These are phyloP conservation scores for Fomitopsis pulvina DNA, from an alignment of 768 basidiomycete genomes.

Conservation along the genomic window DNA sequence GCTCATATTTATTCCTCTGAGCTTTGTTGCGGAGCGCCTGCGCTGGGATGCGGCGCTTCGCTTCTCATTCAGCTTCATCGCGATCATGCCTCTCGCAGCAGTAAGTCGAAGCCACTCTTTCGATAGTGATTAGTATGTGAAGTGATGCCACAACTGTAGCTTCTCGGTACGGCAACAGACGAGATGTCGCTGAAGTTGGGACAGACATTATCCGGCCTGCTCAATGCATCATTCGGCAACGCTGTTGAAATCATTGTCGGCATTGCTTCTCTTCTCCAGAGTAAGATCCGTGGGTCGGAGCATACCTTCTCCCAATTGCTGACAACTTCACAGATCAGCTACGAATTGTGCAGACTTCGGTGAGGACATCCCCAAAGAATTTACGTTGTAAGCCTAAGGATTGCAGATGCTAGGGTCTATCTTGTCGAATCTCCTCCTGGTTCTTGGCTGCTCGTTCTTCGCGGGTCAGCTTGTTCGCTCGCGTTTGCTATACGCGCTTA, in stretches of 20 bases:
- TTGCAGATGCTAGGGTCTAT: slow-evolving; percentile 83
- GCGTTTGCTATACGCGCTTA: too few species aligned
- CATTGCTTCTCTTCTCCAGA: slow-evolving; percentile 74
- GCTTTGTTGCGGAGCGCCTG: slow-evolving; percentile 53
- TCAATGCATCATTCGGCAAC: slow-evolving; percentile 82
- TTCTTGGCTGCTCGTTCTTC: slow-evolving; percentile 87
- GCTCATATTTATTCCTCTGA: slow-evolving; percentile 75
- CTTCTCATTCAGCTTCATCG: slow-evolving; percentile 71
- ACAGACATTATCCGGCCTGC: slow-evolving; percentile 77
- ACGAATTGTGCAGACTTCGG: slow-evolving; percentile 88
- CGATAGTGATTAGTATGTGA: not conserved
- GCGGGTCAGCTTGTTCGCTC: slow-evolving; percentile 60
- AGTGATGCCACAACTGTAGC: slow-evolving; percentile 26
- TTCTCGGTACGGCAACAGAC: slow-evolving; percentile 78
- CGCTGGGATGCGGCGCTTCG: slow-evolving; percentile 74
- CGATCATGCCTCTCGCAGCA: slow-evolving; percentile 85
- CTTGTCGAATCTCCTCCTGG: slow-evolving; percentile 83
- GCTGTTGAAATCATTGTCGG: slow-evolving; percentile 90
- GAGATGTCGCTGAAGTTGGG: slow-evolving; percentile 75
- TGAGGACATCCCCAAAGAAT: slow-evolving; percentile 25
- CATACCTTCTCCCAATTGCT: not conserved
- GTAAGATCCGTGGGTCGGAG: slow-evolving; percentile 27
- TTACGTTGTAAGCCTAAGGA: not conserved
- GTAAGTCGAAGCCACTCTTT: slow-evolving; percentile 31
- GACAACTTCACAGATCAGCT: slow-evolving; percentile 48